Base-by-base conservation (phyloP, 2,329 filamentous ascomycete species). In the Akanthomyces muscarius region DNA sequence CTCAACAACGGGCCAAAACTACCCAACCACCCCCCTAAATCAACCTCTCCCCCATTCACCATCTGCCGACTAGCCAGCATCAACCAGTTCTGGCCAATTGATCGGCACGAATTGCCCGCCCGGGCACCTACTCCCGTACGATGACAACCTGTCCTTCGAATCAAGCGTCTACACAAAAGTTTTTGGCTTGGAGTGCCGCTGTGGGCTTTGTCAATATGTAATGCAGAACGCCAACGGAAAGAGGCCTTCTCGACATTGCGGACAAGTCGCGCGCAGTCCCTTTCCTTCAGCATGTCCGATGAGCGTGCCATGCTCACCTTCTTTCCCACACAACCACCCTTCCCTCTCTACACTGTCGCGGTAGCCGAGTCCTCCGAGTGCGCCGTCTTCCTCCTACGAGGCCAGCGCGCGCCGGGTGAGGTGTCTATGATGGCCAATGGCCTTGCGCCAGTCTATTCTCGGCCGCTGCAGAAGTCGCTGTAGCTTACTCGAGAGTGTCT, bases 201-300 rank as follows among this genome's bases (percentile, higher is more conserved):
- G 54, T 23, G 21, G 48, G 41, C 54, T 58, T 48, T 58, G 61
- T 63, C 61, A 63, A 58, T 63, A 58, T 58, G 61, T 58, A 63
- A 58, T 63, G 61, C 61, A 47, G 61, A 63, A 58, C 23, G 36
- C 28, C 53, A 5, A 58, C 36, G 60, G 44, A 56, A 63, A 44
- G 61, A 54, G 16, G 41, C 33, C 48, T 63, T 63, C 61, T 59
- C 61, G 61, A 63, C 61, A 63, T 59, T 63, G 61, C 61, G 61
- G 61, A 63, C 61, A 53, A 62, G 38, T 55, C 60, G 42, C 51
- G 51, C 45, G 45, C 51, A 56, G 33, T 52, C 18, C 51, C 52
- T 48, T 58, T 48, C 57, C 25, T 63, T 47, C 16, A 23, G 41
- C 48, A 42, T 38, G 18, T 63, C 42, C 55, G 21, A 52, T 10